phyloP scores from a whole-genome alignment of 306 rosid species.

The barrel medic (Medicago truncatula) region DNA sequence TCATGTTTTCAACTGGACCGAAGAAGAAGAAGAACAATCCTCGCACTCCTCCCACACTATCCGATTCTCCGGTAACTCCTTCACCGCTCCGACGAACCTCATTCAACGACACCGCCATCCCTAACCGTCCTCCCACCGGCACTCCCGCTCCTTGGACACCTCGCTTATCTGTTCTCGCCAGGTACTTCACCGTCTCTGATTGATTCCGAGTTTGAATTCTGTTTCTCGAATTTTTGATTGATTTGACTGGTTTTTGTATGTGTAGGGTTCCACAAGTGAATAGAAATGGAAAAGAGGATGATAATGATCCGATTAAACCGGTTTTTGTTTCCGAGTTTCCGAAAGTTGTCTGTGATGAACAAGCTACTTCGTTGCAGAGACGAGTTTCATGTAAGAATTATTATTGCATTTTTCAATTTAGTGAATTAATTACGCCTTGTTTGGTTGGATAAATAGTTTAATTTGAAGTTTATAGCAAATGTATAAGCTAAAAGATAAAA shows the following conservation, averaged over 20 bases:
- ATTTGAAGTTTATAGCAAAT: too few relatives aligned
- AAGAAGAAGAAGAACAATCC: constrained; percentile 49
- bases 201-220: background rate
- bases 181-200: constrained; percentile 42
- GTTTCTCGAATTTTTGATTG: background rate
- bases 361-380: constrained; percentile 61
- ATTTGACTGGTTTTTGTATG: background rate
- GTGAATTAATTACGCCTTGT: background rate
- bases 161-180: constrained; percentile 89
- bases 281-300: constrained; percentile 62
- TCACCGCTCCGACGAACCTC: constrained; percentile 34
- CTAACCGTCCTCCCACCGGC: constrained; percentile 84
- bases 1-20: constrained; percentile 80
- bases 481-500: too few relatives aligned
- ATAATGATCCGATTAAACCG: constrained; percentile 63
- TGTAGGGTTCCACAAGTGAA: constrained; percentile 69
- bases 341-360: constrained; percentile 73
- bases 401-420: background rate
- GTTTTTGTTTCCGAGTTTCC: constrained; percentile 93
- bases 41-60: background rate
- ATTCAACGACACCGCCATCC: constrained; percentile 49
- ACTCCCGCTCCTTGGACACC: constrained; percentile 99
- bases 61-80: constrained; percentile 67
- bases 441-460: background rate
- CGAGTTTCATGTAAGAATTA: constrained; percentile 59